These are phyloP conservation scores for Aspergillus ochraceoroseus DNA, from an alignment of 2,329 filamentous ascomycete genomes.

Conservation along the genomic window DNA sequence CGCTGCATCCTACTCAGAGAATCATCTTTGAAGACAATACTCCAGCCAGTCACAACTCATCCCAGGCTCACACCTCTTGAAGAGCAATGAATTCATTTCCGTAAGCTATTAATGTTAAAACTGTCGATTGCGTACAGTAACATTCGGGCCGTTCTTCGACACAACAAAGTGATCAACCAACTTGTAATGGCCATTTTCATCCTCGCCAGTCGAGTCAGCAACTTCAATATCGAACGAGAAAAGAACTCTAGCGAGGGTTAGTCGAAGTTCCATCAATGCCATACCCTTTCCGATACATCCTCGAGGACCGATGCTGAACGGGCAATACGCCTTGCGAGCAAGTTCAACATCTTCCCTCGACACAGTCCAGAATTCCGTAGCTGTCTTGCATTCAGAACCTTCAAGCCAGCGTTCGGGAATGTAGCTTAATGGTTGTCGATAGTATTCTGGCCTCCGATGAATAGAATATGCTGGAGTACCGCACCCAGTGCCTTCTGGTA, in stretches of 20 bases:
- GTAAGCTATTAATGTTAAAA: neutral
- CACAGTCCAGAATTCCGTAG: slow-evolving; percentile 35
- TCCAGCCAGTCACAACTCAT: no score
- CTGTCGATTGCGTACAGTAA: slow-evolving; percentile 20
- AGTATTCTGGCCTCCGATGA: slow-evolving; percentile 63
- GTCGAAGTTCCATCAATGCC: slow-evolving; percentile 42
- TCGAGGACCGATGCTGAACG: slow-evolving; percentile 46
- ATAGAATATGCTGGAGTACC: slow-evolving; percentile 64
- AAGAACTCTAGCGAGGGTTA: slow-evolving; percentile 37
- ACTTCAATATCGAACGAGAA: slow-evolving; percentile 40
- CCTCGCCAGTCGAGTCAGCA: slow-evolving; percentile 34
- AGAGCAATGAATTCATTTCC: no score
- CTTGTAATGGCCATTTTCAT: slow-evolving; percentile 33
- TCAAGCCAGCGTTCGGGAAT: slow-evolving; percentile 62
- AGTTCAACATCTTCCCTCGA: slow-evolving; percentile 48
- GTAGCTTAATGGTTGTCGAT: slow-evolving; percentile 55
- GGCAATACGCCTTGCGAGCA: slow-evolving; percentile 67
- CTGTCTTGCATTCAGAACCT: slow-evolving; percentile 42
- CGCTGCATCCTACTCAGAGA: no score
- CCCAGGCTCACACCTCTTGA: no score
- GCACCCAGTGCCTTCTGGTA: slow-evolving; percentile 54
- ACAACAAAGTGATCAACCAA: slow-evolving; percentile 40
- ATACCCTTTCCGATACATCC: slow-evolving; percentile 44
- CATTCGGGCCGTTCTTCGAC: slow-evolving; percentile 37
- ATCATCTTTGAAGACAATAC: no score